Percentiles rank a stretch among this genome's conserved stretches.
Evolutionary conservation across 2,329 filamentous ascomycete species (phyloP).

Genomic region (Pleoardoris graminearum): DNA sequence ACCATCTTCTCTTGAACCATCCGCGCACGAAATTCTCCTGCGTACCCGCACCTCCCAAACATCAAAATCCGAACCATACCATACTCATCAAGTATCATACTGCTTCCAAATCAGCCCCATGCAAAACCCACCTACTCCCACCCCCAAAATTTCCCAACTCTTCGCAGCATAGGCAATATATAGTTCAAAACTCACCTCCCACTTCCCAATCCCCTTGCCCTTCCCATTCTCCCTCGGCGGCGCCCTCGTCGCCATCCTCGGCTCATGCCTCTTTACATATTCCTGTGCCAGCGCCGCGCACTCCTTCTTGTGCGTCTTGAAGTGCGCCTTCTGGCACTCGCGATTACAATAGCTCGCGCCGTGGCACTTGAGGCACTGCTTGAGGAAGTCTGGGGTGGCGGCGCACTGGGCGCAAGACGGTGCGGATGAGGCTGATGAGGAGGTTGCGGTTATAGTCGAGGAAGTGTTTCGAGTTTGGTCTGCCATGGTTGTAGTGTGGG

Average conservation of each 20-base stretch:
- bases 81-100: neutral
- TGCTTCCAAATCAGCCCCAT: neutral
- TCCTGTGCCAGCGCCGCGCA: constrained; percentile 46
- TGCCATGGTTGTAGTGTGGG: neutral
- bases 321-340: constrained; percentile 47
- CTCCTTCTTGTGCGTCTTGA: constrained; percentile 47
- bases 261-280: constrained; percentile 42
- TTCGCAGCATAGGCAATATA: no score
- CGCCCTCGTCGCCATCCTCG: constrained; percentile 45
- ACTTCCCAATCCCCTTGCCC: constrained; percentile 46
- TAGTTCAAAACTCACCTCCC: constrained; percentile 44
- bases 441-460: neutral
- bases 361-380: constrained; percentile 47
- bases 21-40: no score
- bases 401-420: constrained; percentile 30
- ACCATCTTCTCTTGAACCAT: neutral
- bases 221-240: constrained; percentile 37
- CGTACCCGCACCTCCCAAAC: neutral
- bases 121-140: no score
- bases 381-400: constrained; percentile 29
- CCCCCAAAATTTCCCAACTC: no score
- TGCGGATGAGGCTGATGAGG: constrained; percentile 11
- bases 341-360: constrained; percentile 46
- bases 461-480: neutral
- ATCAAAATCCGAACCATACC: neutral